phyloP scores from a whole-genome alignment of 2,329 filamentous ascomycete species.

The Rhytidhysteron rufulum region DNA sequence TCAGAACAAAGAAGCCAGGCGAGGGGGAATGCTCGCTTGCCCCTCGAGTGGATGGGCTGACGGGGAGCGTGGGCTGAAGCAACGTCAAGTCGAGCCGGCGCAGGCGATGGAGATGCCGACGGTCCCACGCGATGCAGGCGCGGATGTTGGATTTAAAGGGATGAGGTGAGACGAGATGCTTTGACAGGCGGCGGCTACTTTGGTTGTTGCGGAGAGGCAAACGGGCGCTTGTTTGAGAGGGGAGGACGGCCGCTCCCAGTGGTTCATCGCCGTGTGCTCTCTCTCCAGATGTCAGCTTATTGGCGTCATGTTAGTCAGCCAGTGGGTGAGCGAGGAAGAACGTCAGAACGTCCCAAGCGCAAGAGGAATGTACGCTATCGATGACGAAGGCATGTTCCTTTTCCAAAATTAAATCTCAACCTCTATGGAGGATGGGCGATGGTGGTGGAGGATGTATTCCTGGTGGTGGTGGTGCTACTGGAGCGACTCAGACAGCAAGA shows the following conservation, averaged over 20 bases:
- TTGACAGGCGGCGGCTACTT: too few relatives aligned
- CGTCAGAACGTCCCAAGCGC: not conserved
- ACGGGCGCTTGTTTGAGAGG: not conserved
- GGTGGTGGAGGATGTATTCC: too few relatives aligned
- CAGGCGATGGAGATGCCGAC: too few relatives aligned
- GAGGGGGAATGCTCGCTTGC: not conserved
- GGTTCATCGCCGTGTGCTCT: not conserved
- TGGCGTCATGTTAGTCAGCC: too few relatives aligned
- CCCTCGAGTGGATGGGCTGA: too few relatives aligned
- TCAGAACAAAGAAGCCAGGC: not conserved
- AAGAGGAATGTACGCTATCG: not conserved
- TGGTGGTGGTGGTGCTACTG: too few relatives aligned
- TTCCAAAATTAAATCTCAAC: not conserved
- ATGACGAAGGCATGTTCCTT: not conserved
- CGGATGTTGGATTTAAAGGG: not conserved
- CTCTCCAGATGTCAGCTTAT: too few relatives aligned
- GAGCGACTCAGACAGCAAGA: too few relatives aligned
- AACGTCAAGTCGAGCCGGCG: not conserved
- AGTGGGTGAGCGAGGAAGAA: too few relatives aligned
- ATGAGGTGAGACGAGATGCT: not conserved
- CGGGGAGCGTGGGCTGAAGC: not conserved
- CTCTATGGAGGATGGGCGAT: not conserved
- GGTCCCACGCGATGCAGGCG: too few relatives aligned
- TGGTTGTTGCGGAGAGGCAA: too few relatives aligned
- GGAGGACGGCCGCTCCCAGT: too few relatives aligned